Evolutionary conservation across 495 filamentous ascomycete genomes (phyloP), one percentile per base, ranked within the genome.

Genomic region (Tuber indicum): DNA sequence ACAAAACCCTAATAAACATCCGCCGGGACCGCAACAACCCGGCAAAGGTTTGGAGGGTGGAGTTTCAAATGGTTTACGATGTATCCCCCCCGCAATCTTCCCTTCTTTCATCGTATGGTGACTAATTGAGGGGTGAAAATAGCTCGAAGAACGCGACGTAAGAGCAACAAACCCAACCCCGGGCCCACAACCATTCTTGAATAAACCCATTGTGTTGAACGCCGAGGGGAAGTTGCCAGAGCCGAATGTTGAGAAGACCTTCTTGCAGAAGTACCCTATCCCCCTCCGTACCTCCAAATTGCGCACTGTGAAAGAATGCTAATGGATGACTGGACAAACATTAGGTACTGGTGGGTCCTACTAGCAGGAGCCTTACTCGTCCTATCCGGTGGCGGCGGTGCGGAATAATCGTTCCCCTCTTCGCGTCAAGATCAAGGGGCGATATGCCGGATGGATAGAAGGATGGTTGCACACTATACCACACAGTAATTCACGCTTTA

Each of bases 261-360:
- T 92, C 78, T 83, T 93, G 70, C 91, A 93, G 84, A 92, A 92
- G 90, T 92, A 85, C 82, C 87, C 87, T 70, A 41, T 66, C 21
- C 42, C n/a, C 26, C 17, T 62, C 78, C 66, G 26, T 78, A 72
- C 74, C 45, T 62, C 52, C 12, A 46, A 75, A 70, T 74, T 79
- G 73, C 81, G 84, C 78, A 83, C 79, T 21, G 19, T 12, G 32
- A 32, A 66, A 14, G 6, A 66, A 32, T 1, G 5, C 58, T 36
- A 66, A 66, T 14, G 14, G 32, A 16, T 36, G 32, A 26, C 69
- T 62, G 39, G 43, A 44, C 75, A 16, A 72, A 39, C 45, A 32
- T 66, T 71, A 88, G 87, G 82, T 88, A 89, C 75, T 88, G 87
- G 87, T 88, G 87, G 86, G 82, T 83, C 32, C 42, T 83, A 7